Evolutionary conservation across 345 rosid species (phyloP).

Genomic region (Ricinus communis): DNA sequence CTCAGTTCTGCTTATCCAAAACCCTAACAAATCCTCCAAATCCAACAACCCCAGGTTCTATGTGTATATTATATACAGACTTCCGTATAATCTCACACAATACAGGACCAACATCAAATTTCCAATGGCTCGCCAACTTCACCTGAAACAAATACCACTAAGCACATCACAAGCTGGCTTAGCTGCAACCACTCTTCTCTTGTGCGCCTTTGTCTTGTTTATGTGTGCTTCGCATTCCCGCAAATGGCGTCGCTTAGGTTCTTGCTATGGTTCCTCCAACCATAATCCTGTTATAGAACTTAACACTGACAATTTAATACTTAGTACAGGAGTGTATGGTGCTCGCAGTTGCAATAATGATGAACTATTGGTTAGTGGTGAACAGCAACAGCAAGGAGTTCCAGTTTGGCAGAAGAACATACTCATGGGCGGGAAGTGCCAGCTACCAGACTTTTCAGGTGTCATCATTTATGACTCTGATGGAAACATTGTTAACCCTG

Average conservation of each 20-base stretch:
- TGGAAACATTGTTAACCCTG: constrained; percentile 55
- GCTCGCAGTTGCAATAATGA: constrained; percentile 6
- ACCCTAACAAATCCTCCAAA: constrained; percentile 29
- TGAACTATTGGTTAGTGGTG: constrained; percentile 35
- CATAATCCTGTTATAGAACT: constrained; percentile 61
- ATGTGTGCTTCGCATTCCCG: constrained; percentile 62
- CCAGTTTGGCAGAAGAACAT: constrained; percentile 84
- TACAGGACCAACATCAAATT: not conserved
- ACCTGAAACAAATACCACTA: constrained; percentile 15
- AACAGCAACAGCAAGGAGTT: constrained; percentile 30
- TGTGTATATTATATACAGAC: constrained; percentile 3
- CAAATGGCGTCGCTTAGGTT: constrained; percentile 46
- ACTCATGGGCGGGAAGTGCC: constrained; percentile 91
- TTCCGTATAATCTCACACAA: not conserved
- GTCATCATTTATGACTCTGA: constrained; percentile 74
- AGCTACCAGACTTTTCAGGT: constrained; percentile 87
- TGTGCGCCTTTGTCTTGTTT: constrained; percentile 48
- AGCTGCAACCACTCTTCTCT: constrained; percentile 38
- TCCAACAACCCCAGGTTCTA: constrained; percentile 46
- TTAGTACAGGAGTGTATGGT: constrained; percentile 21
- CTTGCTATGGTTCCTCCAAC: constrained; percentile 54
- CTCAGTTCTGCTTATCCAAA: not conserved
- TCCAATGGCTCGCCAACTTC: constrained; percentile 49
- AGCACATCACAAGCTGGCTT: constrained; percentile 42
- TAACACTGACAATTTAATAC: constrained; percentile 33